Conservation (phyloP, 805 yeast genomes). For the Maudiozyma pseudohumilis region DNA sequence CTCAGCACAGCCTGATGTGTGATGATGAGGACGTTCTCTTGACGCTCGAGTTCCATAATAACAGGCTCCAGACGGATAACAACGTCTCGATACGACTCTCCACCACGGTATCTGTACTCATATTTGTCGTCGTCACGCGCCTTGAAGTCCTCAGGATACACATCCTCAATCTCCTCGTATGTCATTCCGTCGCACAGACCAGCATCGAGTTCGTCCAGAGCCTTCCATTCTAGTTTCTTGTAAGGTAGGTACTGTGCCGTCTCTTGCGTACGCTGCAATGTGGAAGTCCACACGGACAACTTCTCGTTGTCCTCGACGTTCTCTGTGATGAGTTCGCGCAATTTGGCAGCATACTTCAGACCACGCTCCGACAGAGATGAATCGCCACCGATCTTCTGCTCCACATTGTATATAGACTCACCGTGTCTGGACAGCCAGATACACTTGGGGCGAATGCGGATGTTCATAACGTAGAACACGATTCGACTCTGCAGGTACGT, state of each 20-base stretch:
- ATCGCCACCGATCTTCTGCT: slow-evolving; percentile 95
- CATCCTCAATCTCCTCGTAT: slow-evolving; percentile 77
- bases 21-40: slow-evolving; percentile 87
- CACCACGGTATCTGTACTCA: slow-evolving; percentile 93
- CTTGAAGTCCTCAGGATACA: slow-evolving; percentile 87
- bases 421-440: slow-evolving; percentile 96
- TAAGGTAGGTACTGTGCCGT: slow-evolving; percentile 78
- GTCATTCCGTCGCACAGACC: slow-evolving; percentile 98
- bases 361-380: slow-evolving; percentile 80
- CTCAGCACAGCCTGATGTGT: slow-evolving; percentile 97
- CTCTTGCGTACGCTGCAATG: slow-evolving; percentile 82
- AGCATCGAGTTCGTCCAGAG: slow-evolving; percentile 92
- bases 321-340: slow-evolving; percentile 65
- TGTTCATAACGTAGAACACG: slow-evolving; percentile 90
- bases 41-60: slow-evolving; percentile 96
- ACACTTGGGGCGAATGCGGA: slow-evolving; percentile 84
- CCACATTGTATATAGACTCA: slow-evolving; percentile 82
- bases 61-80: slow-evolving; percentile 93
- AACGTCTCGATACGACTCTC: slow-evolving; percentile 93
- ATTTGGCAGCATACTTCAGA: slow-evolving; percentile 65
- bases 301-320: slow-evolving; percentile 48
- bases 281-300: slow-evolving; percentile 92
- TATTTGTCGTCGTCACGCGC: slow-evolving; percentile 94
- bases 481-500: slow-evolving; percentile 85
- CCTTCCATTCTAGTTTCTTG: slow-evolving; percentile 87